These are phyloP conservation scores for Thelonectria discophora DNA, from an alignment of 2,329 filamentous ascomycete genomes.

Conservation along the genomic window DNA sequence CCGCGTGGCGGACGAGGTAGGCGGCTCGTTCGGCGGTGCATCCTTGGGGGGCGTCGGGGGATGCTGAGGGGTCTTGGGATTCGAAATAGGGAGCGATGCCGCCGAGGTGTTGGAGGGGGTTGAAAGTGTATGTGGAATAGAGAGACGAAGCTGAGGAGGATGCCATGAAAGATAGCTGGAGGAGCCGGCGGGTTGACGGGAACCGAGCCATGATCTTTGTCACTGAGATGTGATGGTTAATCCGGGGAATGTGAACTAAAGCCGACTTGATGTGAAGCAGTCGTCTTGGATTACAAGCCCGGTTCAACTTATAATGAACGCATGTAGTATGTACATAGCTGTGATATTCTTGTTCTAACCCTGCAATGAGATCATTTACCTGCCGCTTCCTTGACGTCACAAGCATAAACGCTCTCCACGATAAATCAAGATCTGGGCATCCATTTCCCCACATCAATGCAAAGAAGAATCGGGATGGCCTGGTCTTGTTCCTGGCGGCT, in stretches of 20 bases:
- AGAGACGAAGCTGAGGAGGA: constrained; percentile 37
- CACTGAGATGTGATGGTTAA: no score
- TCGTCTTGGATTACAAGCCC: neutral
- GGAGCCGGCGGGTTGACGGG: neutral
- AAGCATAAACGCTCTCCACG: neutral
- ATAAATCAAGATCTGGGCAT: neutral
- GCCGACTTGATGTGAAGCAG: no score
- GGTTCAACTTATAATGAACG: no score
- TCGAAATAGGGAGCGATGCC: constrained; percentile 68
- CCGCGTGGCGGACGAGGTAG: constrained; percentile 67
- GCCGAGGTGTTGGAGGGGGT: constrained; percentile 62
- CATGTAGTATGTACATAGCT: no score
- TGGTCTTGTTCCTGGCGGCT: neutral
- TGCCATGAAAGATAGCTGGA: neutral
- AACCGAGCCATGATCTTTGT: neutral
- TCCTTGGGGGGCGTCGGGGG: constrained; percentile 53
- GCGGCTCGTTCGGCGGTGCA: constrained; percentile 61
- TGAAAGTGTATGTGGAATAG: constrained; percentile 60
- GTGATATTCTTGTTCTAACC: neutral
- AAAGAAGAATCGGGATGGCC: neutral
- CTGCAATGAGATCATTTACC: neutral
- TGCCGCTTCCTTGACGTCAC: neutral
- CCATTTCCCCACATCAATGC: neutral
- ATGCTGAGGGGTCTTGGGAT: constrained; percentile 55
- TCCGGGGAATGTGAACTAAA: no score